Percentiles rank a stretch among this genome's conserved stretches.
These are phyloP conservation scores for Helenozyma baotianmanensis DNA, from an alignment of 805 yeast genomes.

Conservation along the genomic window DNA sequence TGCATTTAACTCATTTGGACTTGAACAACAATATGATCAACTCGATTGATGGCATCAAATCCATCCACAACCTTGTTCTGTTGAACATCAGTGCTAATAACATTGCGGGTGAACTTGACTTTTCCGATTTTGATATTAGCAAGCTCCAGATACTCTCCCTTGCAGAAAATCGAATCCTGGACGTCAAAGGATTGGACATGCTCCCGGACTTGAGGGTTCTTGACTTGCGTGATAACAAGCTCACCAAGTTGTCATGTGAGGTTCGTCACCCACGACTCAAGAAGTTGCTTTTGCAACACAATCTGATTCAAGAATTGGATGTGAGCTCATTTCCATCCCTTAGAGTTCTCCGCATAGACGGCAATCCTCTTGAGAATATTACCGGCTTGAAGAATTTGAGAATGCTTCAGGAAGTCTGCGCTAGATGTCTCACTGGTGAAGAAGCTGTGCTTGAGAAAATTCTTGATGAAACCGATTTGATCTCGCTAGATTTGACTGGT, in stretches of 20 bases:
- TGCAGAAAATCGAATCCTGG: constrained; percentile 36
- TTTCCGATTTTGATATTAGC: constrained; percentile 28
- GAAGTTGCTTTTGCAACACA: constrained; percentile 35
- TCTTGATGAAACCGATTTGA: constrained; percentile 19
- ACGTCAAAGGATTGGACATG: constrained; percentile 31
- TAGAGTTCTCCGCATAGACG: constrained; percentile 43
- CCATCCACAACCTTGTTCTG: constrained; percentile 34
- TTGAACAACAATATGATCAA: constrained; percentile 33
- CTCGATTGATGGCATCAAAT: constrained; percentile 32
- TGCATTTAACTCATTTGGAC: constrained; percentile 40
- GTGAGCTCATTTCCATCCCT: constrained; percentile 32
- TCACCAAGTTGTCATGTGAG: constrained; percentile 19
- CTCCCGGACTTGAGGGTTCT: constrained; percentile 34
- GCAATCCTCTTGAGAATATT: constrained; percentile 28
- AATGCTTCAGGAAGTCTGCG: constrained; percentile 39
- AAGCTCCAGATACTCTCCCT: constrained; percentile 42
- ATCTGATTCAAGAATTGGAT: constrained; percentile 29
- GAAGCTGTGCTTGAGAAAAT: constrained; percentile 7
- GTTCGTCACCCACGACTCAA: constrained; percentile 28
- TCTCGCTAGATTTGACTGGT: constrained; percentile 39
- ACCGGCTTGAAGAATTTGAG: constrained; percentile 25
- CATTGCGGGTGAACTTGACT: constrained; percentile 35
- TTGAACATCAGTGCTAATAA: constrained; percentile 41
- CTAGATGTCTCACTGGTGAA: constrained; percentile 29
- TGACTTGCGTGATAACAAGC: constrained; percentile 39